Base-by-base conservation (phyloP, 2,329 filamentous ascomycete species). In the Chaetomium strumarium region DNA sequence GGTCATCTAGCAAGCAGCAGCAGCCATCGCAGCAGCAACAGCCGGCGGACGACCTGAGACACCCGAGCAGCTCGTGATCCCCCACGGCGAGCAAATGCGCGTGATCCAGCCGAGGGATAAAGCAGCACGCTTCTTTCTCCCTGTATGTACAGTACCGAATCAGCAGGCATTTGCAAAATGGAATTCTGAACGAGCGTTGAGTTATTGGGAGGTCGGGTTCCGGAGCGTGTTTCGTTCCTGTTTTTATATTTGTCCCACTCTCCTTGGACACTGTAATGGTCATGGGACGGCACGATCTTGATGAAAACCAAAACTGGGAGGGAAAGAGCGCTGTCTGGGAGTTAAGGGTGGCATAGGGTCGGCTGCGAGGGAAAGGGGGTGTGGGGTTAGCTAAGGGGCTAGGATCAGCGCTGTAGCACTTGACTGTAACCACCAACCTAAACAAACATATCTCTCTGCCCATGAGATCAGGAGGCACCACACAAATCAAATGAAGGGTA, bases 1-100 rank as follows among this genome's bases (percentile, higher is more conserved):
- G 62, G 46, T 56, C 56, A 47, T 56, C 54, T n/a, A 65, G 68
- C 50, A 67, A 67, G 51, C 67, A 68, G 51, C 60, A 62, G 47
- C 57, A 64, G 9, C 56, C 56, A 39, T 52, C 53, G n/a, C 48
- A 47, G 39, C 57, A 60, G 31, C 55, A 58, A 38, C 53, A 56
- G 37, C 51, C 52, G 24, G 31, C 36, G 2, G 53, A 59, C 20
- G 55, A 60, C 14, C 53, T 57, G n/a, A 59, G 55, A 53, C 53
- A 41, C 39, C 43, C 57, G 34, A 51, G 10, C 41, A 51, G 30
- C 36, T 45, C 51, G 53, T 56, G 42, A 51, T 30, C 20, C 12
- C 17, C n/a, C 19, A 11, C 2, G 43, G 33, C n/a, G 24, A 36
- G 19, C 17, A 49, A 17, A 14, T 19, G 43, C 39, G 33, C 40